phyloP scores from a whole-genome alignment of 2,329 filamentous ascomycete genomes.

The Nectriaceae sp. region DNA sequence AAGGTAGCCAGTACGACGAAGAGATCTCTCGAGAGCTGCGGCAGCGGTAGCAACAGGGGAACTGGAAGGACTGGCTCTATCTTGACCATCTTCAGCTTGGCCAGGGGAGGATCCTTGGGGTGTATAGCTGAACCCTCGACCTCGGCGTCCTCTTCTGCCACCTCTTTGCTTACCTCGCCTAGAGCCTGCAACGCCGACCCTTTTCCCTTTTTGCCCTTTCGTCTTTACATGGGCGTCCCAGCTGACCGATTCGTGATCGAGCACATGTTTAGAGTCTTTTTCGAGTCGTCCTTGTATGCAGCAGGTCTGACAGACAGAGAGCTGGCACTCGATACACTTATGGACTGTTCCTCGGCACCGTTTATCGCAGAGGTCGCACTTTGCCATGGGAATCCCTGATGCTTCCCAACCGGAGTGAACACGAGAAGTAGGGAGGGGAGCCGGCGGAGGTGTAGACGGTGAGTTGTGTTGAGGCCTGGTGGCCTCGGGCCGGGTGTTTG shows the following conservation, averaged over 20 bases:
- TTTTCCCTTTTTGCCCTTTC: not conserved
- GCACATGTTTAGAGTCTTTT: slow-evolving; percentile 7
- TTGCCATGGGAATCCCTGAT: slow-evolving; percentile 13
- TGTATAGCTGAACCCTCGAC: too few relatives aligned
- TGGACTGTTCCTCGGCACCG: slow-evolving; percentile 7
- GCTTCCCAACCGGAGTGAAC: slow-evolving; percentile 11
- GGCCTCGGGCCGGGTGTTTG: too few relatives aligned
- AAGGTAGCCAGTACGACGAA: too few relatives aligned
- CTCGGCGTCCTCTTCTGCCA: not conserved
- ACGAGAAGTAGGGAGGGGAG: not conserved
- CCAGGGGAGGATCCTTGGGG: too few relatives aligned
- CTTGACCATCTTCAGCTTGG: too few relatives aligned
- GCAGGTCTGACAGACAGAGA: slow-evolving; percentile 11
- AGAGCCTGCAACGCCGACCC: not conserved
- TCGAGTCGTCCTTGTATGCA: slow-evolving; percentile 6
- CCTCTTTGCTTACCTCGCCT: not conserved
- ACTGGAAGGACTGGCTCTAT: too few relatives aligned
- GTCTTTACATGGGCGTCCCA: slow-evolving; percentile 11
- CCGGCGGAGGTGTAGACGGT: too few relatives aligned
- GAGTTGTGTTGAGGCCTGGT: too few relatives aligned
- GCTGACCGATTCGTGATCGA: slow-evolving; percentile 2
- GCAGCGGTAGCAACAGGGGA: too few relatives aligned
- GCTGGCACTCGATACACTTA: slow-evolving; percentile 6
- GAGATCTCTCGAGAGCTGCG: too few relatives aligned
- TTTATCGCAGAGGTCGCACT: slow-evolving; percentile 14